Evolutionary conservation across 2,329 filamentous ascomycete genomes (phyloP).

Genomic region (Alternaria solani): DNA sequence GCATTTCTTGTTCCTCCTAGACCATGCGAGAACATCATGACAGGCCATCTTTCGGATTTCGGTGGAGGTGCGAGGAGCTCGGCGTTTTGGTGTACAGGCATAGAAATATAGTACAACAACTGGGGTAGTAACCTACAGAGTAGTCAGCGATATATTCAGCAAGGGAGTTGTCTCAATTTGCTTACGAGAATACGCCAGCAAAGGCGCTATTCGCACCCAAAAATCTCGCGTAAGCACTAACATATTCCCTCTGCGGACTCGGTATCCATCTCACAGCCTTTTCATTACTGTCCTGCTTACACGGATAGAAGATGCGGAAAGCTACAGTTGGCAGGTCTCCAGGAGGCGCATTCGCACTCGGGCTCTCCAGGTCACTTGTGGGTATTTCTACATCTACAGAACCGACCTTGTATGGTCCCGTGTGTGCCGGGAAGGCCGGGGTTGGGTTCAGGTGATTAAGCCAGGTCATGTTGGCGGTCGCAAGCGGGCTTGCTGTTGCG

Average conservation of each 20-base stretch:
- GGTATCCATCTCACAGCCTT: constrained; percentile 79
- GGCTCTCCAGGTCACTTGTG: constrained; percentile 58
- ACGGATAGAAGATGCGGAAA: constrained; percentile 83
- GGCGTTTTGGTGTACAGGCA: constrained; percentile 77
- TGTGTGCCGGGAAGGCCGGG: constrained; percentile 76
- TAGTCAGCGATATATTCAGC: background rate
- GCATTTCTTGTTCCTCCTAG: constrained; percentile 82
- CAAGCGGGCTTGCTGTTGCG: constrained; percentile 15
- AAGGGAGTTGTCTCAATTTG: background rate
- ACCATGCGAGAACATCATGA: constrained; percentile 86
- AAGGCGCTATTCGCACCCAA: constrained; percentile 68
- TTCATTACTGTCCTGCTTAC: constrained; percentile 49
- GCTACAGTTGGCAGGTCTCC: constrained; percentile 72
- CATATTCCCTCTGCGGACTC: constrained; percentile 74
- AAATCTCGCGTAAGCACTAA: constrained; percentile 79
- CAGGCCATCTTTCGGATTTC: constrained; percentile 72
- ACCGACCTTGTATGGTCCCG: constrained; percentile 79
- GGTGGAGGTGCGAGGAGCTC: constrained; percentile 61
- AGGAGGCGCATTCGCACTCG: constrained; percentile 62
- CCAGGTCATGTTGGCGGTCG: constrained; percentile 48
- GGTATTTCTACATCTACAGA: constrained; percentile 84
- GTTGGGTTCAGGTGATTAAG: constrained; percentile 67
- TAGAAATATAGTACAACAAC: constrained; percentile 75
- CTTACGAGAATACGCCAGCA: constrained; percentile 52
- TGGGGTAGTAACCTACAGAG: constrained; percentile 68